These are phyloP conservation scores for Geopyxis carbonaria DNA, from an alignment of 495 filamentous ascomycete species.

Conservation along the genomic window DNA sequence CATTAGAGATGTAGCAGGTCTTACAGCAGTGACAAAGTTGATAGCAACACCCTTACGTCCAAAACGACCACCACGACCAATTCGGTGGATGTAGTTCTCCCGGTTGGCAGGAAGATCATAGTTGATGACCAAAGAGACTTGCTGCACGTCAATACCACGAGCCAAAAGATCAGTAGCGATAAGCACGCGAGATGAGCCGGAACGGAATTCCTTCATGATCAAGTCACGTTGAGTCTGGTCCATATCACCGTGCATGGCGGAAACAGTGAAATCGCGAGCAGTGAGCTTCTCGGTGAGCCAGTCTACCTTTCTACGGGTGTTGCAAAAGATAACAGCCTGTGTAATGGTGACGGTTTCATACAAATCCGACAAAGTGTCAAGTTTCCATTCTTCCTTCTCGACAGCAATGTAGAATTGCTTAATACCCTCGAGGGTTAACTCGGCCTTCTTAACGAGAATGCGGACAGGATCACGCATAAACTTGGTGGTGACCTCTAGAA, in stretches of 20 bases:
- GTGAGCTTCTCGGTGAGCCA: conserved; percentile 99
- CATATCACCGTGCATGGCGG: conserved; percentile 99
- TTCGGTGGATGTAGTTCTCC: conserved; percentile 99
- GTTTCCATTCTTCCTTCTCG: conserved; percentile 99
- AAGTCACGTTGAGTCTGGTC: conserved; percentile 89
- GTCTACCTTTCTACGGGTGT: conserved; percentile 98
- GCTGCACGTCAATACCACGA: conserved; percentile 98
- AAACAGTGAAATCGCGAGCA: conserved; percentile 95
- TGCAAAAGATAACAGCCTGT: conserved; percentile 99
- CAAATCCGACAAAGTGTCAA: conserved; percentile 93
- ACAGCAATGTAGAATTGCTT: conserved; percentile 99
- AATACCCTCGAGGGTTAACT: conserved; percentile 95
- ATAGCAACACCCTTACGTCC: conserved; percentile 99
- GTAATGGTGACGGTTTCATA: conserved; percentile 99
- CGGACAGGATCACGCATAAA: conserved; percentile 99
- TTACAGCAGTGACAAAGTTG: conserved; percentile 87
- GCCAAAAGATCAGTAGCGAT: conserved; percentile 95
- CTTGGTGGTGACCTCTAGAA: conserved; percentile 98
- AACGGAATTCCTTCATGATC: conserved; percentile 99
- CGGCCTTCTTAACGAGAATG: conserved; percentile 98
- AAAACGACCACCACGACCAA: conserved; percentile 97
- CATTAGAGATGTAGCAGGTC: not conserved
- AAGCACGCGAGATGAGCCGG: conserved; percentile 89
- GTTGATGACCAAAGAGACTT: conserved; percentile 98
- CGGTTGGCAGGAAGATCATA: conserved; percentile 97